These are phyloP conservation scores for Alternaria ventricosa DNA, from an alignment of 2,329 filamentous ascomycete species.

Conservation along the genomic window DNA sequence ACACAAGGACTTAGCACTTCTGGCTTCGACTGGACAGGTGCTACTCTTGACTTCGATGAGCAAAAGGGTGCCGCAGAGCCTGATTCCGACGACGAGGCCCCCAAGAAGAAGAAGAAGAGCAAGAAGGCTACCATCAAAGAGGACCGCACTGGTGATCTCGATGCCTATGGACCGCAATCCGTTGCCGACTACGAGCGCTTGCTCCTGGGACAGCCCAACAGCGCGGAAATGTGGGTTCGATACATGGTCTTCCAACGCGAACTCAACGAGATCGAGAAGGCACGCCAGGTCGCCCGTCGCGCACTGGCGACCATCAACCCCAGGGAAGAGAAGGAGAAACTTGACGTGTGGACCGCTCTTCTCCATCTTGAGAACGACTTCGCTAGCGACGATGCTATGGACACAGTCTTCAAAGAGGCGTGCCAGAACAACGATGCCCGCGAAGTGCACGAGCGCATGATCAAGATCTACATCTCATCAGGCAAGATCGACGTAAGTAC, in stretches of 20 bases:
- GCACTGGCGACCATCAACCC: constrained; percentile 91
- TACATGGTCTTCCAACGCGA: constrained; percentile 99
- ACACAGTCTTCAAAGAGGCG: constrained; percentile 87
- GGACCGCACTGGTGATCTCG: constrained; percentile 90
- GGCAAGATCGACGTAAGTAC: constrained; percentile 77
- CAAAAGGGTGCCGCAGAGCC: constrained; percentile 61
- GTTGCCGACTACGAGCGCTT: constrained; percentile 93
- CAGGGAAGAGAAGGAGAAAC: constrained; percentile 87
- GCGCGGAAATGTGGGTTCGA: constrained; percentile 90
- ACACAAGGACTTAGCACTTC: constrained; percentile 67
- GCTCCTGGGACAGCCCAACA: constrained; percentile 88
- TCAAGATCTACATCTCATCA: constrained; percentile 94
- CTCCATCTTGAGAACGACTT: constrained; percentile 94
- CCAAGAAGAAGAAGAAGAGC: constrained; percentile 71
- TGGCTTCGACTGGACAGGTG: constrained; percentile 88
- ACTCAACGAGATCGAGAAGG: constrained; percentile 85
- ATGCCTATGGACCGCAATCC: constrained; percentile 85
- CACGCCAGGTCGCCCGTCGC: constrained; percentile 86
- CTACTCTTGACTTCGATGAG: constrained; percentile 60
- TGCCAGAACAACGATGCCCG: constrained; percentile 93
- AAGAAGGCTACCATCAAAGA: constrained; percentile 79
- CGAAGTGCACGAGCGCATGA: constrained; percentile 86
- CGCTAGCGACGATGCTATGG: constrained; percentile 79
- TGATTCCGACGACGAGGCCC: constrained; percentile 58
- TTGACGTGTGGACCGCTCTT: constrained; percentile 93